These are phyloP conservation scores for Phytophthora agathidicida DNA, from an alignment of 352 stramenopile genomes.

Conservation along the genomic window DNA sequence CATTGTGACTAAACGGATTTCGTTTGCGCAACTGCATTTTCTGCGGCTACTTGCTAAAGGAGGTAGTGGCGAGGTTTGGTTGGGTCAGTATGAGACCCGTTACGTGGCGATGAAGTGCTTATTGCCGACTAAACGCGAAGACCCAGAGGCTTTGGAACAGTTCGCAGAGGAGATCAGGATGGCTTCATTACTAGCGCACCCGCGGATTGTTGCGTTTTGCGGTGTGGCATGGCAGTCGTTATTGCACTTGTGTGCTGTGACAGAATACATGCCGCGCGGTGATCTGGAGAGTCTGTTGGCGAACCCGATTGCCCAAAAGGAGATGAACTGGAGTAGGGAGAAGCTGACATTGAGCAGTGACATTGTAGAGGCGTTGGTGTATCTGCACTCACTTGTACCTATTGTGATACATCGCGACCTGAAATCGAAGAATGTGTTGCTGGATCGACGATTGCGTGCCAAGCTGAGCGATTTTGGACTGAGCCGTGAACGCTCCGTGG, in stretches of 20 bases:
- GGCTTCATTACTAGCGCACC: slow-evolving; percentile 76
- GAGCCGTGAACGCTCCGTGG: slow-evolving; percentile 63
- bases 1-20: slow-evolving; percentile 79
- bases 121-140: slow-evolving; percentile 65
- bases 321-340: slow-evolving; percentile 59
- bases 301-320: slow-evolving; percentile 42
- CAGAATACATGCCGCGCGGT: slow-evolving; percentile 81
- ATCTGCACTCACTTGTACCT: slow-evolving; percentile 70
- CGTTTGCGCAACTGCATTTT: slow-evolving; percentile 77
- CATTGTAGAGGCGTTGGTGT: slow-evolving; percentile 73
- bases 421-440: slow-evolving; percentile 79
- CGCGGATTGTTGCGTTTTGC: slow-evolving; percentile 82
- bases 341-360: slow-evolving; percentile 68
- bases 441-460: slow-evolving; percentile 61
- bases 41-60: slow-evolving; percentile 73
- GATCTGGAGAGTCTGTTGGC: slow-evolving; percentile 64
- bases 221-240: slow-evolving; percentile 84
- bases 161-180: slow-evolving; percentile 87
- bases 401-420: slow-evolving; percentile 76
- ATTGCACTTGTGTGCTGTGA: slow-evolving; percentile 75
- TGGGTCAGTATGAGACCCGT: slow-evolving; percentile 74
- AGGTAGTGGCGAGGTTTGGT: slow-evolving; percentile 82
- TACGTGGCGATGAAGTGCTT: slow-evolving; percentile 86
- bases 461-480: slow-evolving; percentile 82
- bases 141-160: slow-evolving; percentile 66